Conservation (phyloP, 2,329 filamentous ascomycete species). For the Hymenoscyphus infarciens region DNA sequence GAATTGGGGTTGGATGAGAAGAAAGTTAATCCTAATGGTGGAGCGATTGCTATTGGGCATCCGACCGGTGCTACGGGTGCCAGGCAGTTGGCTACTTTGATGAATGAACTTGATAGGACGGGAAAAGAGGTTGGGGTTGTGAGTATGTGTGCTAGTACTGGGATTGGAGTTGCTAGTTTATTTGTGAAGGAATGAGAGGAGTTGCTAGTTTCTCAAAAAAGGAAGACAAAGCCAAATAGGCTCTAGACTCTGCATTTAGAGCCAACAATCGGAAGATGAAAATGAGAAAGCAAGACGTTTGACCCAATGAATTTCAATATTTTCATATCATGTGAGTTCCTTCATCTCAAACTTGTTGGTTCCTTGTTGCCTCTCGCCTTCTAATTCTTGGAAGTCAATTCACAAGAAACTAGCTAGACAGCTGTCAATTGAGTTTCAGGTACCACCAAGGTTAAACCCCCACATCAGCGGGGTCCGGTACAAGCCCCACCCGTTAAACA, state of each 20-base stretch:
- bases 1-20: conserved; percentile 44
- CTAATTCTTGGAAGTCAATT: not conserved
- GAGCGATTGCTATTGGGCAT: conserved; percentile 52
- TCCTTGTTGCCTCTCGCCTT: not conserved
- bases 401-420: not conserved
- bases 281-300: no score
- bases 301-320: no score
- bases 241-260: not conserved
- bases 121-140: conserved; percentile 47
- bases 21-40: conserved; percentile 51
- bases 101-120: conserved; percentile 46
- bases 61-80: conserved; percentile 50
- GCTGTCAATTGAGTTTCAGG: not conserved
- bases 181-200: conserved; percentile 25
- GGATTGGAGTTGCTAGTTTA: conserved; percentile 25
- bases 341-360: not conserved
- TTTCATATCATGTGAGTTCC: not conserved
- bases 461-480: not conserved
- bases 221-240: no score
- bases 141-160: conserved; percentile 44
- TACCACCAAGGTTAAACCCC: not conserved
- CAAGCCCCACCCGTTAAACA: not conserved
- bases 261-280: no score
- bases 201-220: not conserved
- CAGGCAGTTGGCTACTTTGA: conserved; percentile 46